Evolutionary conservation across 1,284 basidiomycete genomes (phyloP).

Genomic region (Gymnopus androsaceus): DNA sequence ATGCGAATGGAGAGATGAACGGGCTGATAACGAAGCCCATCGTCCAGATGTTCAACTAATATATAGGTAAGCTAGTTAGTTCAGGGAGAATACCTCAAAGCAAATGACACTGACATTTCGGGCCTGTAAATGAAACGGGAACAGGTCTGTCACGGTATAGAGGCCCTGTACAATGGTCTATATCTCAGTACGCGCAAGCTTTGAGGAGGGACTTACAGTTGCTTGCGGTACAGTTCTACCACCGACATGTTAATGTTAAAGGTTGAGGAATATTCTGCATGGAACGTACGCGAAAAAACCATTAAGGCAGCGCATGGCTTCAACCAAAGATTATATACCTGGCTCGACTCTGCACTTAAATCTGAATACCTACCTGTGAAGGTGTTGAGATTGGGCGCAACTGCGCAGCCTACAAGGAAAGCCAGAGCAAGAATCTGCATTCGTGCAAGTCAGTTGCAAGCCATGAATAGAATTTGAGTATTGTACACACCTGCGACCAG

Average conservation of each 20-base stretch:
- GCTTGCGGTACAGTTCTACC: conserved; percentile 68
- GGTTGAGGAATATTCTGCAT: background rate
- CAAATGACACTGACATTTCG: conserved; percentile 56
- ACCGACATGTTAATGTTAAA: background rate
- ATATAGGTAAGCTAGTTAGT: too few species aligned
- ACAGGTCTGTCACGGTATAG: conserved; percentile 68
- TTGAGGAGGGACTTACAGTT: conserved; percentile 54
- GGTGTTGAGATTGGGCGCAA: conserved; percentile 55
- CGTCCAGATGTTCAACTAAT: conserved; percentile 69
- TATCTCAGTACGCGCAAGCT: too few species aligned
- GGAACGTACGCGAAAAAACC: conserved; percentile 63
- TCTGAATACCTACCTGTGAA: conserved; percentile 45
- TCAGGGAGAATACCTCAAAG: too few species aligned
- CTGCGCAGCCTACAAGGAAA: conserved; percentile 58
- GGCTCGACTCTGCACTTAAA: background rate
- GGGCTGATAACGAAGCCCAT: conserved; percentile 69
- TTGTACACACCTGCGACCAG: conserved; percentile 49
- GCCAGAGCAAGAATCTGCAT: conserved; percentile 47
- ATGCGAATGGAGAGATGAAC: conserved; percentile 68
- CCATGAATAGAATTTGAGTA: background rate
- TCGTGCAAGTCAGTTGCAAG: background rate
- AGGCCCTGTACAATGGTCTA: conserved; percentile 49
- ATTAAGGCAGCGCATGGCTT: conserved; percentile 71
- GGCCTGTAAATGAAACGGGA: conserved; percentile 76
- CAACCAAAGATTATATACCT: background rate